Base-by-base conservation (phyloP, 331 rosid genomes). In the Malus hybrid region DNA sequence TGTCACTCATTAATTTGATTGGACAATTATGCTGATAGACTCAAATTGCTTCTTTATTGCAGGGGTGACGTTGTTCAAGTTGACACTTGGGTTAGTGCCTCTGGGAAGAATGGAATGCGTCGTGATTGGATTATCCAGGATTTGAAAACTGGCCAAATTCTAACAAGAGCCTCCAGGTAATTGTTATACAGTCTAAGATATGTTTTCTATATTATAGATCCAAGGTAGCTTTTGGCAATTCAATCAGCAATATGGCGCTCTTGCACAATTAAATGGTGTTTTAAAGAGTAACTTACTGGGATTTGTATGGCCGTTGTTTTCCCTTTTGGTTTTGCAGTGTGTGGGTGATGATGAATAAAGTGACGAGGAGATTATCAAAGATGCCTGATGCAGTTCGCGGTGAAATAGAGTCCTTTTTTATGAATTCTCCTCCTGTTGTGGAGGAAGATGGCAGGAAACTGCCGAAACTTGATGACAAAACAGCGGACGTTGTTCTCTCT, bases 1-100 rank as follows among this genome's bases (percentile, higher is more conserved):
- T 58, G 65, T 71, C 58, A 32, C 7, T 62, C 70, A 34, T 61
- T 71, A 66, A 53, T 57, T 79, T 73, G 50, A 68, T 29, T 58
- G 66, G 61, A 73, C 24, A 28, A 11, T 55, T 70, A 19, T 70
- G 75, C 57, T 56, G 76, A 36, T 78, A 70, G 39, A 29, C 11
- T 65, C 70, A 66, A 70, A 62, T 64, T 73, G 69, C 75, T 15
- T 76, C 57, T 79, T 32, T 64, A 19, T 79, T 74, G 32, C 87
- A 90, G 99, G 99, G 97, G 97, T 73, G 99, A 94, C 75, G 86
- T 90, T 73, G 99, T 92, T 86, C 95, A 92, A 76, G 96, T 94
- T 62, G 96, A 92, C 85, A 92, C 97, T 77, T 92, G 95, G 96
- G 97, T 90, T 75, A 83, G 92, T 84, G 83, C 82, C 70, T 92